Conservation (phyloP, 805 yeast genomes). For the Barnettozyma pratensis region DNA sequence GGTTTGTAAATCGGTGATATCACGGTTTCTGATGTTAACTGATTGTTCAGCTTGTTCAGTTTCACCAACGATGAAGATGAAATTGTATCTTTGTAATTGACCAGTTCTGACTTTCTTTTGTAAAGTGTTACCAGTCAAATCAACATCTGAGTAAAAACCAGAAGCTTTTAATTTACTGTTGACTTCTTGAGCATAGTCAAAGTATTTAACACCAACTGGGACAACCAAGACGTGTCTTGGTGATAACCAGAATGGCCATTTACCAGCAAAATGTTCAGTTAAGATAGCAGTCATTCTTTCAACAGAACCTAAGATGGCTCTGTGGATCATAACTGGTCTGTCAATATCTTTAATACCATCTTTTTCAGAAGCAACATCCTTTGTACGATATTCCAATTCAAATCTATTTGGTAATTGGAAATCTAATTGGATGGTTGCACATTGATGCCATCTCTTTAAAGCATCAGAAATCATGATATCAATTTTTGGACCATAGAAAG, state of each 20-base stretch:
- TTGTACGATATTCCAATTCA: constrained; percentile 79
- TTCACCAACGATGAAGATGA: constrained; percentile 95
- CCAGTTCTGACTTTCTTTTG: constrained; percentile 98
- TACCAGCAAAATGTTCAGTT: constrained; percentile 97
- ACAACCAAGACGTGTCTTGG: constrained; percentile 96
- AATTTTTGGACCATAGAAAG: constrained; percentile 92
- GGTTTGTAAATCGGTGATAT: constrained; percentile 86
- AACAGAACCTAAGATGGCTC: constrained; percentile 96
- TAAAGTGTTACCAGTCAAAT: constrained; percentile 89
- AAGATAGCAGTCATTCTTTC: constrained; percentile 99
- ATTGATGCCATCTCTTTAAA: constrained; percentile 94
- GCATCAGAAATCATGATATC: constrained; percentile 96
- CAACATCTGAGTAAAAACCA: constrained; percentile 90
- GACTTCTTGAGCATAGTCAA: constrained; percentile 82
- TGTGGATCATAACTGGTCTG: constrained; percentile 98
- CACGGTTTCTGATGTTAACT: constrained; percentile 96
- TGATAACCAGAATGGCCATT: constrained; percentile 99
- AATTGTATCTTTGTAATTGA: constrained; percentile 90
- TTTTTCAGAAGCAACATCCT: constrained; percentile 41
- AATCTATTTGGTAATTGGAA: constrained; percentile 97
- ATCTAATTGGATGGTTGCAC: constrained; percentile 98
- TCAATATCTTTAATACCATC: constrained; percentile 47
- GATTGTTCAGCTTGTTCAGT: constrained; percentile 74
- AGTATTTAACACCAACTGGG: constrained; percentile 93
- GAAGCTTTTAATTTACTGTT: constrained; percentile 61